Percentiles rank a stretch among this genome's conserved stretches.
phyloP scores from a whole-genome alignment of 2,329 filamentous ascomycete genomes.

The Talaromyces sp. region DNA sequence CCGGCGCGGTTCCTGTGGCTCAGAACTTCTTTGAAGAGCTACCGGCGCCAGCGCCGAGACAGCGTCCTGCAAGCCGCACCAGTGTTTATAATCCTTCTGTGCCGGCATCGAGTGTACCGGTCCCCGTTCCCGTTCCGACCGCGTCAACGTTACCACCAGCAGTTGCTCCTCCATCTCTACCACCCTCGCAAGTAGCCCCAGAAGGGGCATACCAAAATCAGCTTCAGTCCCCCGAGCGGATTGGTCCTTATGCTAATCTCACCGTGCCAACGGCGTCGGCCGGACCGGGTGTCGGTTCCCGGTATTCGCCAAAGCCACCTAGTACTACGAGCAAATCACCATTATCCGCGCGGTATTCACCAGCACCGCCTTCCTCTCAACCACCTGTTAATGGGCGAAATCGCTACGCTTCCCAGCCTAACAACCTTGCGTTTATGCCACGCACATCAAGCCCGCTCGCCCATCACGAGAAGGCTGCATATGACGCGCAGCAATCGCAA shows the following conservation, averaged over 20 bases:
- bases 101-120: slow-evolving; percentile 24
- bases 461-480: slow-evolving; percentile 43
- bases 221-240: slow-evolving; percentile 31
- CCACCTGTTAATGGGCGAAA: slow-evolving; percentile 26
- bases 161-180: slow-evolving; percentile 24
- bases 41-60: slow-evolving; percentile 55
- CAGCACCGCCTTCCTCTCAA: slow-evolving; percentile 41
- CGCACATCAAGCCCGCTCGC: slow-evolving; percentile 63
- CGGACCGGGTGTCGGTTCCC: slow-evolving; percentile 32
- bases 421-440: slow-evolving; percentile 54
- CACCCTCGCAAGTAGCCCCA: slow-evolving; percentile 3
- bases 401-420: slow-evolving; percentile 41
- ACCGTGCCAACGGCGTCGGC: slow-evolving; percentile 29
- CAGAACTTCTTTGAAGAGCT: slow-evolving; percentile 74
- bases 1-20: slow-evolving; percentile 24
- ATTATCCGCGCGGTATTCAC: slow-evolving; percentile 42
- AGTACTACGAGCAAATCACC: slow-evolving; percentile 34
- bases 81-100: slow-evolving; percentile 42
- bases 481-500: slow-evolving; percentile 28
- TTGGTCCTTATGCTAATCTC: slow-evolving; percentile 32
- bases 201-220: slow-evolving; percentile 23
- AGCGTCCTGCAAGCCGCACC: slow-evolving; percentile 51
- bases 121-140: slow-evolving; percentile 21
- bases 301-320: slow-evolving; percentile 42
- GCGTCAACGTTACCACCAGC: slow-evolving; percentile 12